Percentiles rank a stretch among this genome's conserved stretches.
These are phyloP conservation scores for Fraxinus nigra DNA, from an alignment of 305 asterid genomes.

Conservation along the genomic window DNA sequence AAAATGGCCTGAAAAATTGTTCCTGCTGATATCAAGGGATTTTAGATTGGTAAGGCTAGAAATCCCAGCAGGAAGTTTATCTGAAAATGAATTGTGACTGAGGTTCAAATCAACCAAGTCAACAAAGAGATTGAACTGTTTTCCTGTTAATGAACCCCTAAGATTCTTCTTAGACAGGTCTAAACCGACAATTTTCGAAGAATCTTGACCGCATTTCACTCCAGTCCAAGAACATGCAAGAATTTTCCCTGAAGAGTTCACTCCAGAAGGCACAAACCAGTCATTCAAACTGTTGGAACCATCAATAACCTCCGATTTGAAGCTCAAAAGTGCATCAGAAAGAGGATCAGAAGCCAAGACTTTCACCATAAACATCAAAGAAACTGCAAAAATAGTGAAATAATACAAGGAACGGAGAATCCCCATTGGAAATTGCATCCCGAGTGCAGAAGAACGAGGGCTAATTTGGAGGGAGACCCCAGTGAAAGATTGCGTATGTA, in stretches of 20 bases:
- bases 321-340: slow-evolving; percentile 70
- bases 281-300: slow-evolving; percentile 47
- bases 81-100: slow-evolving; percentile 71
- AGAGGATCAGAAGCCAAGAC: slow-evolving; percentile 54
- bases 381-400: slow-evolving; percentile 27
- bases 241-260: slow-evolving; percentile 30
- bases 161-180: slow-evolving; percentile 84
- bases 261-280: slow-evolving; percentile 52
- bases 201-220: slow-evolving; percentile 52
- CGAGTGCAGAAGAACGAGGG: slow-evolving; percentile 35
- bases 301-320: slow-evolving; percentile 64
- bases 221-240: slow-evolving; percentile 86
- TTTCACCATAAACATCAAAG: slow-evolving; percentile 27
- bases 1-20: slow-evolving; percentile 80
- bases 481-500: slow-evolving; percentile 19
- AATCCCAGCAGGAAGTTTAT: slow-evolving; percentile 52
- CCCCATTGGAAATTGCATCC: slow-evolving; percentile 79
- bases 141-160: slow-evolving; percentile 60
- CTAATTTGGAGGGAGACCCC: slow-evolving; percentile 26
- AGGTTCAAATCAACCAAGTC: slow-evolving; percentile 65
- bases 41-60: slow-evolving; percentile 55
- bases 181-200: slow-evolving; percentile 48
- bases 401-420: slow-evolving; percentile 36
- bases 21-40: slow-evolving; percentile 74
- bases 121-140: slow-evolving; percentile 45